A percentile compares a stretch with the other conserved stretches of the same genome.
These are phyloP conservation scores for Komagataella pseudopastoris DNA, from an alignment of 805 yeast genomes.

Conservation along the genomic window DNA sequence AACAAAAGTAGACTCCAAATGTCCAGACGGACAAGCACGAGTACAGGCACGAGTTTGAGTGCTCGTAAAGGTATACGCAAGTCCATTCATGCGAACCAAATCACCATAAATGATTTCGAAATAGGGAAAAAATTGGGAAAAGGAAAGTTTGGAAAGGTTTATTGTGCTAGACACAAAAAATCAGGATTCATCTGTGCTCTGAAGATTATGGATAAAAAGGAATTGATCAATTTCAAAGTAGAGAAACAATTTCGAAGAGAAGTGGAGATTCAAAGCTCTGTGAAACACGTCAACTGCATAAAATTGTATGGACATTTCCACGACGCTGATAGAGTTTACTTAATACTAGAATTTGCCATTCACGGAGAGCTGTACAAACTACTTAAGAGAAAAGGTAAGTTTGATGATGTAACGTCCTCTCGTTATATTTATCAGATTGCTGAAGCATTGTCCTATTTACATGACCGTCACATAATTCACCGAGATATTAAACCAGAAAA, in stretches of 20 bases:
- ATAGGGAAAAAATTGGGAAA: conserved; percentile 81
- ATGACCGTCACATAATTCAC: conserved; percentile 70
- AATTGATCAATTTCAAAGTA: conserved; percentile 58
- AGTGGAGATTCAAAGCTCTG: conserved; percentile 75
- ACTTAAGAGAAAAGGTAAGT: conserved; percentile 51
- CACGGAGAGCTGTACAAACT: conserved; percentile 78
- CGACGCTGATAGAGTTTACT: conserved; percentile 67
- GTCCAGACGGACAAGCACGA: not conserved
- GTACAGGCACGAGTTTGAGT: not conserved
- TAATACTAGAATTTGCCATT: conserved; percentile 73
- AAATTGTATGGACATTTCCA: conserved; percentile 76
- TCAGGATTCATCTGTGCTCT: conserved; percentile 80
- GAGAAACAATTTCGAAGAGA: conserved; percentile 84
- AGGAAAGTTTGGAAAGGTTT: conserved; percentile 89
- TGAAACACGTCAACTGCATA: conserved; percentile 71
- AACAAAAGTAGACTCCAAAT: not conserved
- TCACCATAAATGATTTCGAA: conserved; percentile 55
- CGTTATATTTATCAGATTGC: conserved; percentile 77
- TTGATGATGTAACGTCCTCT: conserved; percentile 64
- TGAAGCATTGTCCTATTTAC: conserved; percentile 64
- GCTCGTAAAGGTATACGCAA: not conserved
- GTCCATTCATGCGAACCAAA: not conserved
- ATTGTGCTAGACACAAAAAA: conserved; percentile 66
- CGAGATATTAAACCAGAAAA: conserved; percentile 94
- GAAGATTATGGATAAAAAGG: conserved; percentile 81